Conservation (phyloP, 164 flowering plant genomes). For the Vitis labrusca region DNA sequence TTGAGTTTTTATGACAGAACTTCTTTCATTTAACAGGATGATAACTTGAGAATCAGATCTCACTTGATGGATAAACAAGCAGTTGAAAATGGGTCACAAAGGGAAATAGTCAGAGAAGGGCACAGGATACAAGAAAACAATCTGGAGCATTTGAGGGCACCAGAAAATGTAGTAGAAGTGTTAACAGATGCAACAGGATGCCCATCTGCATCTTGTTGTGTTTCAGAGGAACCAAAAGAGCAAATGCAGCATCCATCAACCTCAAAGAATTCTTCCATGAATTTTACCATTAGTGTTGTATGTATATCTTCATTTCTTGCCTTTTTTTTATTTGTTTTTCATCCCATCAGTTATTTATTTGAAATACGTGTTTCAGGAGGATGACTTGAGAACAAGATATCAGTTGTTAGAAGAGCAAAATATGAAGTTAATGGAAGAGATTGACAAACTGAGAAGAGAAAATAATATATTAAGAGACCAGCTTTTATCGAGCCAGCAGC, state of each 20-base stretch:
- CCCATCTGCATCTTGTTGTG: not conserved
- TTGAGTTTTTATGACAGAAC: not conserved
- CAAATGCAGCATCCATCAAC: not conserved
- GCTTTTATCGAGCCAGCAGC: not conserved
- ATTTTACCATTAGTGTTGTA: not conserved
- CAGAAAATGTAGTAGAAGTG: not conserved
- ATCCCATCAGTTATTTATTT: not conserved
- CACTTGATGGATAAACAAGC: not conserved
- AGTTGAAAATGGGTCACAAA: slow-evolving; percentile 2
- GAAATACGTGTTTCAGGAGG: slow-evolving; percentile 5
- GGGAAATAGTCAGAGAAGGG: not conserved
- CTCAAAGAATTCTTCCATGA: not conserved
- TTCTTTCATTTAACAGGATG: slow-evolving; percentile 2
- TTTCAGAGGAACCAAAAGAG: not conserved
- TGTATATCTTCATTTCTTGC: not conserved
- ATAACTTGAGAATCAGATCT: not conserved
- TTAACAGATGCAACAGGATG: not conserved
- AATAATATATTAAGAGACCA: slow-evolving; percentile 9
- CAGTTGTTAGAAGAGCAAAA: slow-evolving; percentile 12
- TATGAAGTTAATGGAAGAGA: slow-evolving; percentile 14
- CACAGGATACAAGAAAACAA: not conserved
- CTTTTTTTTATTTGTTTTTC: not conserved
- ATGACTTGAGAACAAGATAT: slow-evolving; percentile 10
- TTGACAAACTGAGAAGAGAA: slow-evolving; percentile 8
- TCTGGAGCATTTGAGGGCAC: not conserved